Conservation (phyloP, 805 yeast genomes). For the Sungouiella thailandica region DNA sequence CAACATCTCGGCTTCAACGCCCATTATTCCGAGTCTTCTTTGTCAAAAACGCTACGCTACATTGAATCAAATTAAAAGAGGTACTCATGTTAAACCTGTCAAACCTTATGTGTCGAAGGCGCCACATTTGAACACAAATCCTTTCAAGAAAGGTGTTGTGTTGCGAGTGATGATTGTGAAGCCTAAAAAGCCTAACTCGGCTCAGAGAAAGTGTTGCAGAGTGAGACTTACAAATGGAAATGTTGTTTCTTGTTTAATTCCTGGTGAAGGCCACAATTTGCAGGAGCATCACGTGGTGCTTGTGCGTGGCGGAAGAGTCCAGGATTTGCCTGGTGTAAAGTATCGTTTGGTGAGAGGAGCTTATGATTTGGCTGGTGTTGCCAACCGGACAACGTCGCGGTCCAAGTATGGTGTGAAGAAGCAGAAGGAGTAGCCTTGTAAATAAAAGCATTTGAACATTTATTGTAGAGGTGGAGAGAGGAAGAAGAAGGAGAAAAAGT, state of each 20-base stretch:
- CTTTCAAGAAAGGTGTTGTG: conserved; percentile 90
- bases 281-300: conserved; percentile 96
- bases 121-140: conserved; percentile 79
- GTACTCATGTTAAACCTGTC: conserved; percentile 45
- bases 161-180: conserved; percentile 89
- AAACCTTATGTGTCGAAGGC: conserved; percentile 54
- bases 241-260: conserved; percentile 86
- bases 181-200: conserved; percentile 98
- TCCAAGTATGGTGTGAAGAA: conserved; percentile 92
- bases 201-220: conserved; percentile 94
- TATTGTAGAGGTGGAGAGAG: no score
- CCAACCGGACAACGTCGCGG: conserved; percentile 83
- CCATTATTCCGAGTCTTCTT: conserved; percentile 3
- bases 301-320: conserved; percentile 97
- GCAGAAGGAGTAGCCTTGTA: conserved; percentile 38
- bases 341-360: conserved; percentile 93
- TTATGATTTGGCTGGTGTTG: conserved; percentile 90
- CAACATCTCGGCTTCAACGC: conserved; percentile 12
- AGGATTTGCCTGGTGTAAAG: conserved; percentile 97
- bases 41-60: conserved; percentile 45
- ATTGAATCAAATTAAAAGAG: conserved; percentile 70
- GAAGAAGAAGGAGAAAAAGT: no score
- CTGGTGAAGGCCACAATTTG: conserved; percentile 97
- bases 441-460: conserved; percentile 4
- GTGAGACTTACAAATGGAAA: conserved; percentile 89